phyloP scores from a whole-genome alignment of 2,329 filamentous ascomycete species.

The Lachnellula suecica region DNA sequence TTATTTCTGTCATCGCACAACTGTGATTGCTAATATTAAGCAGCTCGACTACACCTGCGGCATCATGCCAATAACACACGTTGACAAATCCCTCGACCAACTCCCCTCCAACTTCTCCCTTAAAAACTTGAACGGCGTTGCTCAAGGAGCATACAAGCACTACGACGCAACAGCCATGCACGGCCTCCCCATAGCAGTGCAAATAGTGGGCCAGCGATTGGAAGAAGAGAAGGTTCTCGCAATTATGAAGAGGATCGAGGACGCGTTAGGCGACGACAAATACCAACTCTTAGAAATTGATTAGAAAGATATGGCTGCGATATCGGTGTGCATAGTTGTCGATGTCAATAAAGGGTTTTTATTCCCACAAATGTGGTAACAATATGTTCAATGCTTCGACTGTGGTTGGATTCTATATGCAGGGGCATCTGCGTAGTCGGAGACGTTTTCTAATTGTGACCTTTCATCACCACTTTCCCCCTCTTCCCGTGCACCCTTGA shows the following conservation, averaged over 20 bases:
- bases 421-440: not conserved
- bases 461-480: not conserved
- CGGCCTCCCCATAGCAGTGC: conserved; percentile 78
- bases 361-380: not conserved
- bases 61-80: conserved; percentile 81
- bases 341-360: not conserved
- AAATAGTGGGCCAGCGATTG: conserved; percentile 32
- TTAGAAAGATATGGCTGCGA: conserved; percentile 8
- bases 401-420: not conserved
- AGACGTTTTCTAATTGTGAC: not conserved
- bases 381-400: not conserved
- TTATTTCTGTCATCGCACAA: conserved; percentile 14
- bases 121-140: conserved; percentile 72
- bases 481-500: not conserved
- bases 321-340: not conserved
- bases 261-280: conserved; percentile 61
- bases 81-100: conserved; percentile 68
- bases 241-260: conserved; percentile 57
- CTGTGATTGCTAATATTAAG: not conserved
- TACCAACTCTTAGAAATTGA: conserved; percentile 48
- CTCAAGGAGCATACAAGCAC: conserved; percentile 78
- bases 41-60: conserved; percentile 84
- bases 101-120: conserved; percentile 61
- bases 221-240: conserved; percentile 36
- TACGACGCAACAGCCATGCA: conserved; percentile 85